Conservation (phyloP, 805 yeast genomes). For the Komagataella kurtzmanii region DNA sequence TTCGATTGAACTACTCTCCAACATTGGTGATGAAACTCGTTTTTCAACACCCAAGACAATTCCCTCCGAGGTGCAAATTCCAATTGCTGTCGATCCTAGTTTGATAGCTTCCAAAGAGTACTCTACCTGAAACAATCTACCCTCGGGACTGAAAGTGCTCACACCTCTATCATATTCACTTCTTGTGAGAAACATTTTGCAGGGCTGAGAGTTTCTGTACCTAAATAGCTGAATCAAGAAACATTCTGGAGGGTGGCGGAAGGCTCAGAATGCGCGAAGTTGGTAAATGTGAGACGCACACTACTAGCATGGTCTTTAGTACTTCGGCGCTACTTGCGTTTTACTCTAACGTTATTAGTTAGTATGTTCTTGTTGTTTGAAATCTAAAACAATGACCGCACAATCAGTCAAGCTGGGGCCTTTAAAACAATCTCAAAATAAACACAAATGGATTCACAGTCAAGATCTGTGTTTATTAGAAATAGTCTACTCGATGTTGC, state of each 20-base stretch:
- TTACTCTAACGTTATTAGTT: too few species aligned
- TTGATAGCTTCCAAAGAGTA: conserved; percentile 96
- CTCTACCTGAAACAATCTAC: conserved; percentile 95
- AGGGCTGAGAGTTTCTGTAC: conserved; percentile 9
- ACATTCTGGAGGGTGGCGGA: not conserved
- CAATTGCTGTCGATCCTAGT: conserved; percentile 95
- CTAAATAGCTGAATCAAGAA: too few species aligned
- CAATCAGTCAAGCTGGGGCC: not conserved
- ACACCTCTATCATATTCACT: conserved; percentile 99
- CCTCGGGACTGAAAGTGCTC: conserved; percentile 97
- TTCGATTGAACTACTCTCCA: conserved; percentile 89
- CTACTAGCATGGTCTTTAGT: not conserved
- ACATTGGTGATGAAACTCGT: conserved; percentile 82
- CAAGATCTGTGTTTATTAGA: not conserved
- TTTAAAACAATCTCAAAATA: not conserved
- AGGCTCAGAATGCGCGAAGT: not conserved
- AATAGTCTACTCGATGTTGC: not conserved
- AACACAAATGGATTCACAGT: not conserved
- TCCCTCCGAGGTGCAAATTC: conserved; percentile 90
- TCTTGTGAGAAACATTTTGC: conserved; percentile 88
- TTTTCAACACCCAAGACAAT: conserved; percentile 95
- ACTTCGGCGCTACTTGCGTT: not conserved
- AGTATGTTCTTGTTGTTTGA: not conserved
- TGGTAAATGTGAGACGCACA: not conserved
- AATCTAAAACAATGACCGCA: not conserved